Conservation (phyloP, 2,329 filamentous ascomycete genomes). For the Teratosphaeria zuluensis region DNA sequence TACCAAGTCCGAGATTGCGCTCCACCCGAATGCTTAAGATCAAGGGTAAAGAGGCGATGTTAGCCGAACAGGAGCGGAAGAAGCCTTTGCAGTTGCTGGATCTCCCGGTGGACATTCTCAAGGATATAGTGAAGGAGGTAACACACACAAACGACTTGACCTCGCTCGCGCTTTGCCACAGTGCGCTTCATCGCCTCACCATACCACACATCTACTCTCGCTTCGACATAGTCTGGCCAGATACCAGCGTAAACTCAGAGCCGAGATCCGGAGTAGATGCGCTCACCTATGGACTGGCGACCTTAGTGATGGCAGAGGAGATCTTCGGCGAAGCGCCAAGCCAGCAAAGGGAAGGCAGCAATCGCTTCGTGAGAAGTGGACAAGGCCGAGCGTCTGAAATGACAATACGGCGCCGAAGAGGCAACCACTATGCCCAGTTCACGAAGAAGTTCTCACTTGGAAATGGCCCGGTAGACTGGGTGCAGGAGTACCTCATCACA, state of each 20-base stretch:
- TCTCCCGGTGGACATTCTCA: slow-evolving; percentile 67
- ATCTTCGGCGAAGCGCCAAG: slow-evolving; percentile 45
- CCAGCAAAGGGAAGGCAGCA: slow-evolving; percentile 24
- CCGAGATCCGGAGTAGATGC: slow-evolving; percentile 68
- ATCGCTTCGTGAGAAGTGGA: slow-evolving; percentile 15
- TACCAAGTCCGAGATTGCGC: slow-evolving; percentile 21
- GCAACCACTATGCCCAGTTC: slow-evolving; percentile 69
- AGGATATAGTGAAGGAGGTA: slow-evolving; percentile 70
- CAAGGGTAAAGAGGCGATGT: slow-evolving; percentile 32
- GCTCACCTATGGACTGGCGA: slow-evolving; percentile 71
- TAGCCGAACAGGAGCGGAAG: slow-evolving; percentile 32
- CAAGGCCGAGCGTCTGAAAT: slow-evolving; percentile 17
- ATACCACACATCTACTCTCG: slow-evolving; percentile 73
- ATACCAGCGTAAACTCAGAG: slow-evolving; percentile 53
- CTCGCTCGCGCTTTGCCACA: slow-evolving; percentile 67
- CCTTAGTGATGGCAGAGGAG: slow-evolving; percentile 63
- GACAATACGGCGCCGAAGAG: slow-evolving; percentile 40
- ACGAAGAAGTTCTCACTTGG: slow-evolving; percentile 75
- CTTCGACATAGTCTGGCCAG: slow-evolving; percentile 84
- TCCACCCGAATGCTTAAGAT: slow-evolving; percentile 40
- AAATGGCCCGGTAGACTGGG: slow-evolving; percentile 71
- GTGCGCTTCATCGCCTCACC: slow-evolving; percentile 63
- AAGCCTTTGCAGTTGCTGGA: slow-evolving; percentile 59
- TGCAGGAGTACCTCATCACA: slow-evolving; percentile 69
- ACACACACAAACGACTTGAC: slow-evolving; percentile 76